Conservation (phyloP, 73 alveolate genomes). For the Stentor roeselii region DNA sequence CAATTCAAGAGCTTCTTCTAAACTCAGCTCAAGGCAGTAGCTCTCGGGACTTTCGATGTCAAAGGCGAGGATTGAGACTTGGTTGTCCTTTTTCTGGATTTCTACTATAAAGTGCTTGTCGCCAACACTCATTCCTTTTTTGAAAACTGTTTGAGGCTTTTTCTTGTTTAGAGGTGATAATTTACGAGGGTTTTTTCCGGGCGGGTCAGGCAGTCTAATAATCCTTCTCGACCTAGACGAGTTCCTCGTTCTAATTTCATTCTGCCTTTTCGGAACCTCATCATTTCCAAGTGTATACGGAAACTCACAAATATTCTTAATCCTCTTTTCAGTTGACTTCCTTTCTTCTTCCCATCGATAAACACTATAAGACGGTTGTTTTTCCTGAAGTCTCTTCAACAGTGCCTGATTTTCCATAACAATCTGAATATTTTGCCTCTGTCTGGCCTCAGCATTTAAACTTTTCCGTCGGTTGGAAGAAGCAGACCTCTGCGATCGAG, state of each 20-base stretch:
- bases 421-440: slow-evolving; percentile 41
- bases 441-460: slow-evolving; percentile 38
- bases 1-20: slow-evolving; percentile 50
- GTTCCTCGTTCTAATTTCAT: neutral
- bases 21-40: slow-evolving; percentile 52
- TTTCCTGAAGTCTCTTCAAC: slow-evolving; percentile 46
- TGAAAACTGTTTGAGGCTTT: slow-evolving; percentile 28
- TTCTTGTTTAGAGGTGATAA: neutral
- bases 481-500: neutral
- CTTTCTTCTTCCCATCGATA: slow-evolving; percentile 48
- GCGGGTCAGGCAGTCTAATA: neutral
- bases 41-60: slow-evolving; percentile 70
- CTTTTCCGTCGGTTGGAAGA: slow-evolving; percentile 31
- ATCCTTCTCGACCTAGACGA: neutral
- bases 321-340: slow-evolving; percentile 28
- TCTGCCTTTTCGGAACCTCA: neutral
- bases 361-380: slow-evolving; percentile 38
- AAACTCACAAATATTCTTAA: slow-evolving; percentile 45
- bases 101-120: slow-evolving; percentile 57
- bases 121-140: slow-evolving; percentile 61
- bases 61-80: slow-evolving; percentile 58
- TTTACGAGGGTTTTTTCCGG: neutral
- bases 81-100: slow-evolving; percentile 44
- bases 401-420: slow-evolving; percentile 50
- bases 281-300: slow-evolving; percentile 37